Evolutionary conservation across 495 filamentous ascomycete genomes (phyloP).

Genomic region (Apiosordaria backusii): DNA sequence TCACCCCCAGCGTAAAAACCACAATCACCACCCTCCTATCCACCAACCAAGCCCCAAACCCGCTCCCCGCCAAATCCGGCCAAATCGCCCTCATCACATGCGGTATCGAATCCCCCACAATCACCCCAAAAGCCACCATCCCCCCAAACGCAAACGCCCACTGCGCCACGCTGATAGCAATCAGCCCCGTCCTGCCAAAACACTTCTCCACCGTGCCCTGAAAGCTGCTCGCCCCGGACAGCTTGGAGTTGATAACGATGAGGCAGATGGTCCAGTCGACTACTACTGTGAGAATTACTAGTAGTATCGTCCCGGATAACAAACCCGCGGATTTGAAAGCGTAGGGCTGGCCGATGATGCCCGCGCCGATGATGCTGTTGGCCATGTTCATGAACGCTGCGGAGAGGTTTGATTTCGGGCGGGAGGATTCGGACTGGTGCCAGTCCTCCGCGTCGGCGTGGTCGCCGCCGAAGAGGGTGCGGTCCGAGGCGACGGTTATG

Average conservation of each 20-base stretch:
- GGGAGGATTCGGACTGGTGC: conserved; percentile 41
- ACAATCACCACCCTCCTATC: conserved; percentile 81
- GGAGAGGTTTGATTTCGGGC: conserved; percentile 48
- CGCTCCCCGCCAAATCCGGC: conserved; percentile 66
- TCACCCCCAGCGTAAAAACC: conserved; percentile 76
- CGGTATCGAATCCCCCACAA: conserved; percentile 93
- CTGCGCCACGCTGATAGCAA: conserved; percentile 88
- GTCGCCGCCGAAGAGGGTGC: conserved; percentile 47
- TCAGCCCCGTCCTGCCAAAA: conserved; percentile 80
- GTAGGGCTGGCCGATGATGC: conserved; percentile 97
- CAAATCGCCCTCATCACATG: conserved; percentile 81
- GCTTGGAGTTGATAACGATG: conserved; percentile 92
- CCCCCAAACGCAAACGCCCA: conserved; percentile 98
- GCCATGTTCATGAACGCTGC: conserved; percentile 96
- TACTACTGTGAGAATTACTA: conserved; percentile 73
- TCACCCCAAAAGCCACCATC: conserved; percentile 97
- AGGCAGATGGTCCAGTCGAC: conserved; percentile 96
- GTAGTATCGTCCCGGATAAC: conserved; percentile 69
- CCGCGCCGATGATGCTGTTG: conserved; percentile 95
- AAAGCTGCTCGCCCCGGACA: conserved; percentile 87
- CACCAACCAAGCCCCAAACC: conserved; percentile 76
- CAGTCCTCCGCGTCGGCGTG: conserved; percentile 39
- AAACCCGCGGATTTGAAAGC: conserved; percentile 89
- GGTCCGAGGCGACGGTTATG: conserved; percentile 61
- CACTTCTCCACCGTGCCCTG: conserved; percentile 93